Base-by-base conservation (phyloP, 345 rosid genomes). In the Citrus trifoliata region DNA sequence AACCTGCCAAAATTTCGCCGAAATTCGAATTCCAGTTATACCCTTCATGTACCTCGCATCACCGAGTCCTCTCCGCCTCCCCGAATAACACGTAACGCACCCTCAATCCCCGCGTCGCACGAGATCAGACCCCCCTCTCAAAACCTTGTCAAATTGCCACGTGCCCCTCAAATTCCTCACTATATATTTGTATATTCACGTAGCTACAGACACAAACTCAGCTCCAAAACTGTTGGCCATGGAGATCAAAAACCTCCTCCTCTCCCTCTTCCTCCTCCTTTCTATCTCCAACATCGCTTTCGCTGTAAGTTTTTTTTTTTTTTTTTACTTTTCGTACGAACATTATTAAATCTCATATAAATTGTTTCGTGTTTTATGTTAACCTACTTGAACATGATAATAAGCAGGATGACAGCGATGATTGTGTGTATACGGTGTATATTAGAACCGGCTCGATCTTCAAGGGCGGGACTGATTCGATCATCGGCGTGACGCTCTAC, bases 401-500 rank as follows among this genome's bases (percentile, higher is more conserved):
- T 18, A 16, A 53, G 2, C 58, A 53, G 58, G 58, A 53, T 92
- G 91, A 84, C 10, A 85, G 75, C 22, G 87, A 80, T 12, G 91
- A 91, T 61, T 96, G 98, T 76, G 95, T 94, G 2, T 94, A 89
- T 83, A 89, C 97, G 7, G 72, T 89, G 28, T 95, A 83, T 83
- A 10, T 94, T 3, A 75, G 98, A 74, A 94, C 98, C 22, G 97
- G 98, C 27, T 92, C 97, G 58, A 86, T 88, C 83, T 22, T 90
- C 74, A 94, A 94, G 83, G 97, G 88, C 64, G 97, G 98, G 8
- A 94, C 97, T 0, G 95, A 96, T 75, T 94, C 98, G 40, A 73
- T 82, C 84, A 75, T 96, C 40, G 84, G 92, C 85, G 81, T 89
- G 9, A 67, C 71, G 18, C 81, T 96, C 76, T 88, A 86, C 80